Base-by-base conservation (phyloP, 164 flowering plant genomes). In the Echeveria elegans region DNA sequence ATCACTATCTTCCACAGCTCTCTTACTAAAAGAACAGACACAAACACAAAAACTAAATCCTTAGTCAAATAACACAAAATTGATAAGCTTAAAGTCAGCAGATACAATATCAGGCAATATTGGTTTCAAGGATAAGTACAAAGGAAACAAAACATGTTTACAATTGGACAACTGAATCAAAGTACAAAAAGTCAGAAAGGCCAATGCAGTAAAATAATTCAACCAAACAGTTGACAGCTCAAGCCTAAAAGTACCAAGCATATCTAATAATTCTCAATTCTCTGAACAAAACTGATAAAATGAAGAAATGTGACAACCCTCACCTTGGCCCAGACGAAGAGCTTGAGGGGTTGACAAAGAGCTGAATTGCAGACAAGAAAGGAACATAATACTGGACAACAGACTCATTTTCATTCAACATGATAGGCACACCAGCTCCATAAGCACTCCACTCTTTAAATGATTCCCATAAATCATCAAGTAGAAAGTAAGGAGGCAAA, bases 391-490 rank as follows among this genome's bases (percentile, higher is more conserved):
- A 88, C 71, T 89, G 96, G 23, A 80, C 72, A 5, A 85, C 86
- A 31, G 79, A 71, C 34, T 89, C 90, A 43, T 76, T 71, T 14
- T 71, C 87, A 74, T 82, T 74, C 75, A 89, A 70, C 53, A 81
- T 16, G 36, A 89, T 69, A 15, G 92, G 90, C 21, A 85, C 89
- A 28, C 92, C 96, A 8, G 79, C 85, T 16, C 96, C 94, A 75
- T 88, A 89, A 0, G 82, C 91, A 74, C 96, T 89, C 88, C 92
- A 86, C 70, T 89, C 94, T 70, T 77, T 78, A 37, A 78, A 88
- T 5, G 86, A 80, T 48, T 86, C 88, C 94, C 93, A 89, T 11
- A 89, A 69, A 73, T 89, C 96, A 32, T 83, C 82, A 26, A 89
- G 81, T 21, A 71, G 73, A 71, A 83, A 89, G 66, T 77, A 88